Evolutionary conservation across 768 basidiomycete genomes (phyloP).

Genomic region (Naganishia antarctica): DNA sequence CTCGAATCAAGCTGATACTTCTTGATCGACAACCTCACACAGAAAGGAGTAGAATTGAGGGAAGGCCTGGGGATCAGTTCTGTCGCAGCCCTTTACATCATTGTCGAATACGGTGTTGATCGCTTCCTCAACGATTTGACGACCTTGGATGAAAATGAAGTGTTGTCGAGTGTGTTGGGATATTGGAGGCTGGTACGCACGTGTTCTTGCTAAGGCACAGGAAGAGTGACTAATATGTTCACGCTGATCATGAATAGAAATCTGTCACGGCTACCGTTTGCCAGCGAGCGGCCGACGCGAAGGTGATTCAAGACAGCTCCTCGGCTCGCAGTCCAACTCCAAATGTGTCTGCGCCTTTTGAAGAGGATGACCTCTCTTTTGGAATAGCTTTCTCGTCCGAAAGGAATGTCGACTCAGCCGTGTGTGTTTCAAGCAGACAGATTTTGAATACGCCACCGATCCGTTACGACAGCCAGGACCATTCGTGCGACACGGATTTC

Average conservation of each 20-base stretch:
- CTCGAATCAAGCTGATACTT: too few relatives aligned
- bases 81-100: slow-evolving; percentile 2
- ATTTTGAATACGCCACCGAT: not conserved
- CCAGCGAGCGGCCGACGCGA: not conserved
- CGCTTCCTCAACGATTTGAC: not conserved
- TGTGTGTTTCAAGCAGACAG: not conserved
- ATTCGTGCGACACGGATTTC: slow-evolving; percentile 8
- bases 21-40: not conserved
- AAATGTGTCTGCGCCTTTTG: too few relatives aligned
- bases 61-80: slow-evolving; percentile 8
- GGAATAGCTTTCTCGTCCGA: not conserved
- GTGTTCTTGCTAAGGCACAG: not conserved
- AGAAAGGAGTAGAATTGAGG: not conserved
- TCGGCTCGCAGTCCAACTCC: too few relatives aligned
- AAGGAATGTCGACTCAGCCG: not conserved
- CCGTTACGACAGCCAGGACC: not conserved
- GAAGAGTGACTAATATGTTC: too few relatives aligned
- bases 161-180: not conserved
- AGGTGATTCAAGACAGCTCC: too few relatives aligned
- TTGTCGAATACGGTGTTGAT: not conserved
- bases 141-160: not conserved
- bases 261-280: not conserved
- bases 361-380: not conserved
- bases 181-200: not conserved
- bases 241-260: not conserved